These are phyloP conservation scores for Salmacisia buchloeana DNA, from an alignment of 1,284 basidiomycete genomes.

Conservation along the genomic window DNA sequence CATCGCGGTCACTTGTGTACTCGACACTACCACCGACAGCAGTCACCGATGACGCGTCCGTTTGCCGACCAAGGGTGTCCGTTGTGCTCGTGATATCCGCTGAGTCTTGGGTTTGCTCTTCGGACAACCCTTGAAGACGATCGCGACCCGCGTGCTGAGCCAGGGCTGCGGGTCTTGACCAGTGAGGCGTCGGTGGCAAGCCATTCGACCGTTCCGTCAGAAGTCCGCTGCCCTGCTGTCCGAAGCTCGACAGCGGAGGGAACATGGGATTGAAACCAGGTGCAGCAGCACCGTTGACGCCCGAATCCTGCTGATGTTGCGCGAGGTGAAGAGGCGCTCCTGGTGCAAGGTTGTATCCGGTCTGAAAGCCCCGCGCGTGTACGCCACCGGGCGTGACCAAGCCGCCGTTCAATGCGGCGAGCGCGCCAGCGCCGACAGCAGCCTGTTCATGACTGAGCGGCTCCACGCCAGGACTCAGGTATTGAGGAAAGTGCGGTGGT, in stretches of 20 bases:
- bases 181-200: not conserved
- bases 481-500: slow-evolving; percentile 52
- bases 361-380: not conserved
- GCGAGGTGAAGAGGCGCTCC: slow-evolving; percentile 7
- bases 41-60: not conserved
- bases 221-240: too few relatives aligned
- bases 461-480: slow-evolving; percentile 50
- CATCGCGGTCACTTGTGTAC: not conserved
- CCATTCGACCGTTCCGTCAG: too few relatives aligned
- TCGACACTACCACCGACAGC: not conserved
- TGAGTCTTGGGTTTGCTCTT: not conserved
- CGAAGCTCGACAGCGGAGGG: slow-evolving; percentile 2
- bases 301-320: not conserved
- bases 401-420: slow-evolving; percentile 3
- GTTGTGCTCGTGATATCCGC: not conserved
- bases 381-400: slow-evolving; percentile 5
- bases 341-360: not conserved
- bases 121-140: not conserved
- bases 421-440: not conserved
- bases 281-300: not conserved
- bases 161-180: not conserved
- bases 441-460: slow-evolving; percentile 23
- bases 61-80: not conserved
- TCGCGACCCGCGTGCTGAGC: not conserved
- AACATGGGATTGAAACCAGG: slow-evolving; percentile 31